Conservation (phyloP, 2,329 filamentous ascomycete genomes). For the Leptographium radiaticola region DNA sequence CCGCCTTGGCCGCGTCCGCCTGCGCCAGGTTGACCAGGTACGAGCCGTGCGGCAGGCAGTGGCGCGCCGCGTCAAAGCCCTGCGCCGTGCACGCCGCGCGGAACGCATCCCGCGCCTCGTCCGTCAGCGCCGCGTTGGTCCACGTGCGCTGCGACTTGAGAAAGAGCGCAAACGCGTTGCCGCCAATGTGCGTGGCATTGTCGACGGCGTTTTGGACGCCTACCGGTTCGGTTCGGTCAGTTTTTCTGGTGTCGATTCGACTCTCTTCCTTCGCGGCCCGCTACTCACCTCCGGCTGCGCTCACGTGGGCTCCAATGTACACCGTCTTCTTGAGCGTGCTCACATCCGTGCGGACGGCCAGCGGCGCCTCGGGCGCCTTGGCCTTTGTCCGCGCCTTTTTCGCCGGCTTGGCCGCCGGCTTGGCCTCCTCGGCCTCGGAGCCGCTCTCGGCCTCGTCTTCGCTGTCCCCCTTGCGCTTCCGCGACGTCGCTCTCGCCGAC, state of each 20-base stretch:
- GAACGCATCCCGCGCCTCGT: slow-evolving; percentile 58
- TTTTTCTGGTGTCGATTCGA: not conserved
- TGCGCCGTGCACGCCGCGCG: slow-evolving; percentile 53
- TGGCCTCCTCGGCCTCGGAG: slow-evolving; percentile 11
- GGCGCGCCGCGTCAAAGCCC: slow-evolving; percentile 55
- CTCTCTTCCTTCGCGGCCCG: no score
- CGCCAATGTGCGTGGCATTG: slow-evolving; percentile 70
- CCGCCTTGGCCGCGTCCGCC: slow-evolving; percentile 62
- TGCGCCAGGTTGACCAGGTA: slow-evolving; percentile 96
- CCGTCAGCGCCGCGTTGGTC: slow-evolving; percentile 64
- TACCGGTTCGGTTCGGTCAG: slow-evolving; percentile 26
- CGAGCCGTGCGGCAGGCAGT: slow-evolving; percentile 82
- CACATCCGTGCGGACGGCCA: slow-evolving; percentile 55
- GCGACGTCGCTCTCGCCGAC: not conserved
- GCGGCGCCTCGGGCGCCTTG: slow-evolving; percentile 30
- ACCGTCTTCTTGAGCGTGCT: slow-evolving; percentile 53
- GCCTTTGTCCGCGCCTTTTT: slow-evolving; percentile 6
- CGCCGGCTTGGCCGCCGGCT: slow-evolving; percentile 9
- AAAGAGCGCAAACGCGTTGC: slow-evolving; percentile 89
- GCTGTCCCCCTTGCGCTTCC: slow-evolving; percentile 7
- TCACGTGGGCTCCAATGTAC: slow-evolving; percentile 87
- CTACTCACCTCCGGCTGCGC: slow-evolving; percentile 67
- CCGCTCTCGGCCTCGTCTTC: not conserved
- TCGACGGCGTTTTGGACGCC: slow-evolving; percentile 79
- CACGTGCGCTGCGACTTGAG: slow-evolving; percentile 95